Evolutionary conservation across 2,329 filamentous ascomycete genomes (phyloP).

Genomic region (Neofusicoccum umdonicola): DNA sequence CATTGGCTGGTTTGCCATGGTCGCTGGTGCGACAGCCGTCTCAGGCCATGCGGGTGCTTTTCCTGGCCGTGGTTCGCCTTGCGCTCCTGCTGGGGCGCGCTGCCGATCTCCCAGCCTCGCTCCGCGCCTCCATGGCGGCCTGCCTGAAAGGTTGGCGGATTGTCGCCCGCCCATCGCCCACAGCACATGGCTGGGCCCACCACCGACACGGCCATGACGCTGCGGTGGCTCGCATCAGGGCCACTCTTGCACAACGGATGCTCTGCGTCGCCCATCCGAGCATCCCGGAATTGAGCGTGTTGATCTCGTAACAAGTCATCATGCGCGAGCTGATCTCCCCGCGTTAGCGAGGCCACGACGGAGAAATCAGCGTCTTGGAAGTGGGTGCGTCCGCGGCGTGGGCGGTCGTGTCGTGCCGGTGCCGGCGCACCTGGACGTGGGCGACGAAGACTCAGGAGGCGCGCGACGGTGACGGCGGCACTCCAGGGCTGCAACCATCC

Average conservation of each 20-base stretch:
- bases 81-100: not conserved
- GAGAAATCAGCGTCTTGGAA: not conserved
- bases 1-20: not conserved
- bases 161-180: not conserved
- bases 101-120: conserved; percentile 5
- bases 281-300: not conserved
- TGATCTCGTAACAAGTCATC: conserved; percentile 1
- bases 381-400: not conserved
- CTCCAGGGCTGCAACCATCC: not conserved
- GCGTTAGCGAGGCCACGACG: not conserved
- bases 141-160: not conserved
- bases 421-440: not conserved
- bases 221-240: not conserved
- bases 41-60: not conserved
- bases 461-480: not conserved
- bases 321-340: not conserved
- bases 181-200: not conserved
- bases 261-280: not conserved
- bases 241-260: not conserved
- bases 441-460: not conserved
- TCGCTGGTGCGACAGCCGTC: conserved; percentile 5
- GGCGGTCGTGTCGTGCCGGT: not conserved
- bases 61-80: not conserved
- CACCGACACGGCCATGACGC: not conserved
- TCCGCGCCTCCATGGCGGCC: not conserved